Evolutionary conservation across 106 monocot species (phyloP).

Genomic region (Acanthochlamys bracteata): DNA sequence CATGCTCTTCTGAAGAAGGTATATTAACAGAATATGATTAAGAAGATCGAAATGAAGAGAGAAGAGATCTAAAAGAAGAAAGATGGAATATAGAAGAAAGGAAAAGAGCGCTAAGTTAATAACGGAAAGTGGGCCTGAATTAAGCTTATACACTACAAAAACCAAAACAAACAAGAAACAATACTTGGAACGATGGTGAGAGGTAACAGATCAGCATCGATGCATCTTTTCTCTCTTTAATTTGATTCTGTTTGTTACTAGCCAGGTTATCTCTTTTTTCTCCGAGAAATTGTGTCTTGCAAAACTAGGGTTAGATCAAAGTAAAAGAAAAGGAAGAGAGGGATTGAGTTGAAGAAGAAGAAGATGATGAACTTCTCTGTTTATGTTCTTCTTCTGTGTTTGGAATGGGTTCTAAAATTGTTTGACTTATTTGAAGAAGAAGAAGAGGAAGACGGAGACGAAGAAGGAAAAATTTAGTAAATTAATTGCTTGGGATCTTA

Average conservation of each 20-base stretch:
- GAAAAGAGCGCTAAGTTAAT: slow-evolving; percentile 58
- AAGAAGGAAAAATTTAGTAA: no score
- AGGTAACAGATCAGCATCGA: background rate
- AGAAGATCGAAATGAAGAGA: slow-evolving; percentile 5
- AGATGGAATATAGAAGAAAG: slow-evolving; percentile 25
- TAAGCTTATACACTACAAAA: slow-evolving; percentile 10
- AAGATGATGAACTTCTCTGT: background rate
- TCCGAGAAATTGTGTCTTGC: background rate
- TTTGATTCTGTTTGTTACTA: background rate
- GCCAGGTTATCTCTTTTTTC: background rate
- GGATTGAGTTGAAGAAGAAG: background rate
- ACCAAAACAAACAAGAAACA: slow-evolving; percentile 7
- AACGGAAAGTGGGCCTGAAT: slow-evolving; percentile 26
- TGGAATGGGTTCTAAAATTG: no score
- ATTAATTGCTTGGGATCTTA: no score
- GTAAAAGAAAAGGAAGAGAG: background rate
- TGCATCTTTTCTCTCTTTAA: background rate
- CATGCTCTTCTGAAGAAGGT: slow-evolving; percentile 35
- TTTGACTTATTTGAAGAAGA: no score
- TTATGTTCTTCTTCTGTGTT: no score
- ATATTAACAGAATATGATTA: background rate
- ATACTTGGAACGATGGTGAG: background rate
- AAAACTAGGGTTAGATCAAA: background rate
- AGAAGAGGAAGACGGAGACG: no score
- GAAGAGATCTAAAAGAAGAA: slow-evolving; percentile 4